phyloP scores from a whole-genome alignment of 768 basidiomycete genomes.

The Lepiota brunneoincarnata region DNA sequence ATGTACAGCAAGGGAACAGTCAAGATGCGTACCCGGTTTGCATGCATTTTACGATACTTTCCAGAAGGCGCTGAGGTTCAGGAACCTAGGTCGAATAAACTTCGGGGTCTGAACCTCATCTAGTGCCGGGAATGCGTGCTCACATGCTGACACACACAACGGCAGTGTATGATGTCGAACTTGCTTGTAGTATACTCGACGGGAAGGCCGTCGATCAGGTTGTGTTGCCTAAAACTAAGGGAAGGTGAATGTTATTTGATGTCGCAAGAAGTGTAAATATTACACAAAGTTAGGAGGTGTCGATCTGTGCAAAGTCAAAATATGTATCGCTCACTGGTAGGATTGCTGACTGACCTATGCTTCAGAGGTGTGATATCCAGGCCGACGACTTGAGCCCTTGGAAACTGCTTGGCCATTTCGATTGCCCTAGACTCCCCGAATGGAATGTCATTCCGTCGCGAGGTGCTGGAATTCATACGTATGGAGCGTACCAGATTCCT shows the following conservation, averaged over 20 bases:
- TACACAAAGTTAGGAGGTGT: conserved; percentile 3
- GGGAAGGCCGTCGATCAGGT: conserved; percentile 19
- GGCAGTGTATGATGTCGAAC: conserved; percentile 26
- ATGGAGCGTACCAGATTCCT: conserved; percentile 23
- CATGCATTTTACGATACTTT: conserved; percentile 15
- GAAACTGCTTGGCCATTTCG: conserved; percentile 23
- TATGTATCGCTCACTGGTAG: not conserved
- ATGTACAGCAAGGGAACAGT: not conserved
- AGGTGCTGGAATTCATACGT: not conserved
- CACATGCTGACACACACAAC: conserved; percentile 24
- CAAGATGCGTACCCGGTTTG: conserved; percentile 17
- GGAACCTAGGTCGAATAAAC: conserved; percentile 11
- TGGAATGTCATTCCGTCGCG: not conserved
- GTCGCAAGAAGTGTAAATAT: not conserved
- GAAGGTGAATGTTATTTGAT: not conserved
- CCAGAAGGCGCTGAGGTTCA: conserved; percentile 16
- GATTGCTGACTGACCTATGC: conserved; percentile 17
- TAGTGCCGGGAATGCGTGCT: not conserved
- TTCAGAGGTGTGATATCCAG: conserved; percentile 20
- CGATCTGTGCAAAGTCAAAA: not conserved
- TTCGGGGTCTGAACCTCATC: not conserved
- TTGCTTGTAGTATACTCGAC: conserved; percentile 11
- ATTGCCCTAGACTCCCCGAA: conserved; percentile 18
- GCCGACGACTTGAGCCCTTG: conserved; percentile 21
- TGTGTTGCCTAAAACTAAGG: conserved; percentile 22